phyloP scores from a whole-genome alignment of 1,284 basidiomycete genomes.

The Puccinia novopanici region DNA sequence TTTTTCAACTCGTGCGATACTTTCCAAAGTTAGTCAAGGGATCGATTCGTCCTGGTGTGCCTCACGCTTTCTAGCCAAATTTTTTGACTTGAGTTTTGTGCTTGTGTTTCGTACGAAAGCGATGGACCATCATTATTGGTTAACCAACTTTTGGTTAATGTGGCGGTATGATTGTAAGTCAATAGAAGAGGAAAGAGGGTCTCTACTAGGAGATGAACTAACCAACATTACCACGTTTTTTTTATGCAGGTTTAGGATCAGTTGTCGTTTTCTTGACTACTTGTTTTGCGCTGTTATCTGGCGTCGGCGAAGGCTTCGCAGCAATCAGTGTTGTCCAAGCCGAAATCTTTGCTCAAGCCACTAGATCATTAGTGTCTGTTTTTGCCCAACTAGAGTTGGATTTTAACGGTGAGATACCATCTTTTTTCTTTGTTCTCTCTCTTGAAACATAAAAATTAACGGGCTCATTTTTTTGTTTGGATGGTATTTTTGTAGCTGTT shows the following conservation, averaged over 20 bases:
- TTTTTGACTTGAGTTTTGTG: not conserved
- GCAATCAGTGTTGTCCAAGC: conserved; percentile 64
- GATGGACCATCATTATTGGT: conserved; percentile 52
- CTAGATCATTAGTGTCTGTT: conserved; percentile 65
- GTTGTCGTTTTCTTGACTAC: conserved; percentile 49
- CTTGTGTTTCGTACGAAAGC: conserved; percentile 21
- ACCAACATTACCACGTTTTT: conserved; percentile 6
- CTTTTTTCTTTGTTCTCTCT: not conserved
- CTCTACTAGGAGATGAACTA: not conserved
- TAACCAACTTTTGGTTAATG: conserved; percentile 65
- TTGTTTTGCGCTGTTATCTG: conserved; percentile 38
- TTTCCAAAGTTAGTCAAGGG: conserved; percentile 42
- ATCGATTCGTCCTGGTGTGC: conserved; percentile 49
- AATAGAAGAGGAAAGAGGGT: not conserved
- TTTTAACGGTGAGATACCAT: conserved; percentile 51
- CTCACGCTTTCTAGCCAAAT: not conserved
- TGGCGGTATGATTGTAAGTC: conserved; percentile 71
- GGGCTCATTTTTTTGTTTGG: no score
- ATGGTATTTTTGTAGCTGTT: conserved; percentile 47
- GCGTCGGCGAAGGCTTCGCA: conserved; percentile 46
- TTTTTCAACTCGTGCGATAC: conserved; percentile 56
- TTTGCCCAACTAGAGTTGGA: conserved; percentile 68
- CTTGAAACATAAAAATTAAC: no score
- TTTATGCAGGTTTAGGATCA: conserved; percentile 60
- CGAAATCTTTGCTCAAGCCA: conserved; percentile 70